Conservation (phyloP, 2,329 filamentous ascomycete genomes). For the Ophiostoma ulmi region DNA sequence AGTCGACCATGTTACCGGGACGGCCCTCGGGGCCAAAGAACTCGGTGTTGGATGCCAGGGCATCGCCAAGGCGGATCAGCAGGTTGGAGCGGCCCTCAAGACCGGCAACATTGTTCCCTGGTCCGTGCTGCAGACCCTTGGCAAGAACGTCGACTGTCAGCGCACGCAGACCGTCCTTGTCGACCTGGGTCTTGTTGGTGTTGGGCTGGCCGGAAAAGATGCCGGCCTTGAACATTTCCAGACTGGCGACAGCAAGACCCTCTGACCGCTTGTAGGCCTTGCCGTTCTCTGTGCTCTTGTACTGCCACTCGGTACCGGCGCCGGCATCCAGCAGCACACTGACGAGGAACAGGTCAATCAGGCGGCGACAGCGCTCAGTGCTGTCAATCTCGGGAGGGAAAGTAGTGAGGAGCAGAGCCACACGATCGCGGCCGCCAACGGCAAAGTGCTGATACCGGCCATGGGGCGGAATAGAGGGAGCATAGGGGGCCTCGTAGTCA, state of each 20-base stretch:
- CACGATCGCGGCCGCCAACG: constrained; percentile 69
- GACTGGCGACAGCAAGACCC: constrained; percentile 68
- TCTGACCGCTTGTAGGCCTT: constrained; percentile 79
- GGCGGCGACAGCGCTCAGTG: constrained; percentile 66
- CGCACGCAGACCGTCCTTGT: constrained; percentile 70
- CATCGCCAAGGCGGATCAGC: constrained; percentile 67
- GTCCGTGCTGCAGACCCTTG: constrained; percentile 76
- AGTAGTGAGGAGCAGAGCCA: constrained; percentile 64
- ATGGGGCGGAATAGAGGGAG: constrained; percentile 69
- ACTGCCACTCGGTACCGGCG: constrained; percentile 84
- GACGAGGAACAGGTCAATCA: constrained; percentile 62
- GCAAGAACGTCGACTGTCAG: constrained; percentile 71
- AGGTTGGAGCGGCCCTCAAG: constrained; percentile 79
- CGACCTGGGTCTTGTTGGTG: constrained; percentile 77
- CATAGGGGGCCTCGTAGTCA: constrained; percentile 52
- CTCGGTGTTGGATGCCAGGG: constrained; percentile 68
- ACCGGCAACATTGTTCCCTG: constrained; percentile 75
- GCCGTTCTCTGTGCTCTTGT: constrained; percentile 85
- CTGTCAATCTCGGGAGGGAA: constrained; percentile 66
- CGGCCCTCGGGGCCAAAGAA: constrained; percentile 79
- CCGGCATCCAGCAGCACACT: constrained; percentile 65
- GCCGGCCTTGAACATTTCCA: constrained; percentile 92
- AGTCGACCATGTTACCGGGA: constrained; percentile 93
- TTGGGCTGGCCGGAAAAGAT: constrained; percentile 75
- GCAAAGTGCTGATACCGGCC: constrained; percentile 80